phyloP scores from a whole-genome alignment of 2,329 filamentous ascomycete genomes.

The Elsinoe batatas region DNA sequence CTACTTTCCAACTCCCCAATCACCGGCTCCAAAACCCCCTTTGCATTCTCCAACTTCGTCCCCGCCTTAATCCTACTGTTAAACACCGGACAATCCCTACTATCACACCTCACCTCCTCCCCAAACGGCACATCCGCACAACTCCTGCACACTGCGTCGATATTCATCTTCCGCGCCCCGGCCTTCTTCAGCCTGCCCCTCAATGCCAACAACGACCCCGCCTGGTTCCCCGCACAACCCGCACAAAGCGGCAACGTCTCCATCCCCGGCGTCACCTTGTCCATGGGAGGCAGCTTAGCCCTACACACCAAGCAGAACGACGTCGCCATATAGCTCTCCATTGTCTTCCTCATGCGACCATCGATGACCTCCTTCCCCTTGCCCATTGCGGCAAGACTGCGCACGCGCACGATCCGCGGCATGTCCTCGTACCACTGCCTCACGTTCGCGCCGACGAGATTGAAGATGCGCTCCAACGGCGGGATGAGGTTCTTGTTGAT shows the following conservation, averaged over 20 bases:
- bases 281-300: constrained; percentile 42
- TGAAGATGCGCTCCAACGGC: constrained; percentile 91
- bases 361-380: constrained; percentile 18
- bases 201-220: constrained; percentile 54
- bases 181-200: constrained; percentile 51
- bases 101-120: constrained; percentile 79
- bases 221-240: constrained; percentile 45
- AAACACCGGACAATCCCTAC: constrained; percentile 85
- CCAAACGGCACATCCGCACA: constrained; percentile 64
- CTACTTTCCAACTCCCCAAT: constrained; percentile 33
- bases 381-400: constrained; percentile 43
- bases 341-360: constrained; percentile 51
- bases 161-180: constrained; percentile 53
- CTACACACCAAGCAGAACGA: constrained; percentile 71
- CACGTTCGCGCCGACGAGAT: constrained; percentile 86
- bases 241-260: constrained; percentile 45
- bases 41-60: constrained; percentile 35
- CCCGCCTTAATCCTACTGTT: constrained; percentile 63
- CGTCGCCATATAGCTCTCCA: constrained; percentile 88
- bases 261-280: constrained; percentile 17
- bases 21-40: constrained; percentile 31
- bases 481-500: constrained; percentile 93
- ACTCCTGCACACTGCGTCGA: constrained; percentile 65
- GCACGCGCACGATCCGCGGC: constrained; percentile 76
- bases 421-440: constrained; percentile 91